These are phyloP conservation scores for Glarea lozoyensis DNA, from an alignment of 495 filamentous ascomycete genomes.

Conservation along the genomic window DNA sequence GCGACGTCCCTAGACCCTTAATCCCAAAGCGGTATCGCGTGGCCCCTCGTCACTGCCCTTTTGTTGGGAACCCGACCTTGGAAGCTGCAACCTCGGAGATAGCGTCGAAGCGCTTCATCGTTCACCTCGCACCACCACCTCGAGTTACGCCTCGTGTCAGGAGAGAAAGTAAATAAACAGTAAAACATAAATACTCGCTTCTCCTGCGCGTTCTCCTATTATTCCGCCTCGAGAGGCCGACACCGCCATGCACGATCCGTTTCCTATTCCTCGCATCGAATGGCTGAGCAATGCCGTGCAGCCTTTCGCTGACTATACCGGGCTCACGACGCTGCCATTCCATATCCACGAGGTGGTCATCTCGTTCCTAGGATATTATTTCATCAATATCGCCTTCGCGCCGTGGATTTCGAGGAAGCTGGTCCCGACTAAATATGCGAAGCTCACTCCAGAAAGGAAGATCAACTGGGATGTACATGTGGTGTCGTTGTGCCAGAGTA, in stretches of 20 bases:
- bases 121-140: too few species aligned
- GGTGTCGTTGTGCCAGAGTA: slow-evolving; percentile 81
- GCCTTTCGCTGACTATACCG: slow-evolving; percentile 49
- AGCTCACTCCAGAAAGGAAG: slow-evolving; percentile 55
- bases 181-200: too few species aligned
- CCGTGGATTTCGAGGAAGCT: slow-evolving; percentile 60
- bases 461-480: slow-evolving; percentile 97
- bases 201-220: too few species aligned
- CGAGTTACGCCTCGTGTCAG: too few species aligned
- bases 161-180: too few species aligned
- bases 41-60: too few species aligned
- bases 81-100: too few species aligned
- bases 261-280: slow-evolving; percentile 50
- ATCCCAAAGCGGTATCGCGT: too few species aligned
- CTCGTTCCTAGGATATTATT: slow-evolving; percentile 66
- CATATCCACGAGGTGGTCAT: slow-evolving; percentile 85
- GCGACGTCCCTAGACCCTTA: too few species aligned
- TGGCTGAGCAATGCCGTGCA: slow-evolving; percentile 42
- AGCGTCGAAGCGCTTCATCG: too few species aligned
- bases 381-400: slow-evolving; percentile 65
- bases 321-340: slow-evolving; percentile 62
- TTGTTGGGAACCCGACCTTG: too few species aligned
- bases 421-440: slow-evolving; percentile 64
- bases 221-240: too few species aligned
- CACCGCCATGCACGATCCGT: slow-evolving; percentile 58